Evolutionary conservation across 306 rosid genomes (phyloP).

Genomic region (Ammopiptanthus mongolicus): DNA sequence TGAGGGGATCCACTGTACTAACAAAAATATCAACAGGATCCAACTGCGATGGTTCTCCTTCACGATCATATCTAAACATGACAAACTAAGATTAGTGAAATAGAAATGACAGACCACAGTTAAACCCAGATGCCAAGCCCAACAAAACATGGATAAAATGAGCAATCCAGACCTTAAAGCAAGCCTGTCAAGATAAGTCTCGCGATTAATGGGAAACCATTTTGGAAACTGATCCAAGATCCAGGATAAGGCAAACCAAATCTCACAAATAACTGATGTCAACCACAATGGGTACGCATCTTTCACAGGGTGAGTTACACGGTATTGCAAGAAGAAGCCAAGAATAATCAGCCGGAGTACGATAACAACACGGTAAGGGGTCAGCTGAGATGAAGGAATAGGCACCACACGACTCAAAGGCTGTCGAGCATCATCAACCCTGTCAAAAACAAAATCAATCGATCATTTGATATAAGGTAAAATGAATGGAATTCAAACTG

Average conservation of each 20-base stretch:
- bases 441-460: constrained; percentile 27
- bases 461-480: constrained; percentile 4
- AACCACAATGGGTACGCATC: constrained; percentile 92
- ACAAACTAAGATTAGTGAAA: constrained; percentile 23
- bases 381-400: constrained; percentile 74
- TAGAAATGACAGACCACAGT: background rate
- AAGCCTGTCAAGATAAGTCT: constrained; percentile 93
- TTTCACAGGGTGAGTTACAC: constrained; percentile 92
- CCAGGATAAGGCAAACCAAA: constrained; percentile 99
- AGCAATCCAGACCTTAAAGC: constrained; percentile 58
- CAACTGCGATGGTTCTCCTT: constrained; percentile 94
- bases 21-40: constrained; percentile 92
- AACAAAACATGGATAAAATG: background rate
- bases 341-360: constrained; percentile 90
- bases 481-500: constrained; percentile 1
- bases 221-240: constrained; percentile 98
- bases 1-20: constrained; percentile 99
- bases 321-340: constrained; percentile 93
- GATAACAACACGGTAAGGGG: constrained; percentile 92
- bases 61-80: constrained; percentile 77
- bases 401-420: constrained; percentile 96
- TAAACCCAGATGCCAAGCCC: constrained; percentile 3
- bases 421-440: constrained; percentile 97
- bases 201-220: constrained; percentile 92
- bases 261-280: constrained; percentile 96